Evolutionary conservation across 2,329 filamentous ascomycete genomes (phyloP), one percentile per base, ranked within the genome.

Genomic region (Epichloe gansuensis): DNA sequence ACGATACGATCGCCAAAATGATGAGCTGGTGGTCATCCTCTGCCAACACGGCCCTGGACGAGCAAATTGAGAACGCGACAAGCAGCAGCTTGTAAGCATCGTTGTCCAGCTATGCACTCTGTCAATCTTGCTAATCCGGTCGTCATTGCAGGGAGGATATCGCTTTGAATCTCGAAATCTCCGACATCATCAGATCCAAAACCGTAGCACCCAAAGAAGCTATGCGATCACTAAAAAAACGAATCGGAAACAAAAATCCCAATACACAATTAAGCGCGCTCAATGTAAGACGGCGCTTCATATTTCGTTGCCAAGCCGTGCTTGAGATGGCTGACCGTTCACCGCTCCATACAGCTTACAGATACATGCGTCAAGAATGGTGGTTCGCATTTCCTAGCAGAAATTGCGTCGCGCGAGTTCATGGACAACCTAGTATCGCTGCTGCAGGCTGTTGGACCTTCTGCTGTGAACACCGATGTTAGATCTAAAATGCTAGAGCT

Each of bases 331-430:
- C 48, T 50, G 34, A 50, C 48, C 27, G 15, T 21, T 21, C 8
- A 31, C 21, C 40, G 9, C 31, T 38, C 34, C n/a, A 13, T 9
- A 39, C 80, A 81, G 89, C 84, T 98, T 62, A 95, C 90, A 58
- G 93, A 98, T 72, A 97, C 93, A 1, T 98, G 93, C 66, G 89
- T 97, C 55, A 98, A 98, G 74, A 98, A 98, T 74, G 93, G 93
- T 54, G 93, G 93, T 60, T 80, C 85, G 40, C 93, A 98, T 70
- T 98, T 98, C 68, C 82, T 98, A 48, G 78, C 84, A 58, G 93
- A 98, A 72, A 93, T 98, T 60, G 91, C 93, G 41, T 96, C 91
- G 17, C 82, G 90, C 57, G 93, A 98, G 72, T 98, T 97, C 64
- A 94, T 98, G 86, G 93, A 98, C 71, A 96, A 96, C 65, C 72